Base-by-base conservation (phyloP, 1,284 basidiomycete species). In the Rhodotorula sp. region DNA sequence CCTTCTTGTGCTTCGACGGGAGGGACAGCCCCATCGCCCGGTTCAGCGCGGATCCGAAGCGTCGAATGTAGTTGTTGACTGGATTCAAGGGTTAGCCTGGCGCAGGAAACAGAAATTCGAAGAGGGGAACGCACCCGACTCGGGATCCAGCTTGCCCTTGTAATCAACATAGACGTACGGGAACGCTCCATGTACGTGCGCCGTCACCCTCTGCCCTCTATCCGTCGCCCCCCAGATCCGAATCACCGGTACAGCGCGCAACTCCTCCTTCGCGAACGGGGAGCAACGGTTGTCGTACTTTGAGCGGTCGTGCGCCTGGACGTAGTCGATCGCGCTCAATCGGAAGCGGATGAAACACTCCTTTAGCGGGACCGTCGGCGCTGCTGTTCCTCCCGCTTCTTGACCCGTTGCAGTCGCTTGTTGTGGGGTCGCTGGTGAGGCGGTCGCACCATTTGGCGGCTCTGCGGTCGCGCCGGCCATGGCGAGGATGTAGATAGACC, bases 181-280 rank as follows among this genome's bases (percentile, higher is more conserved):
- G 68, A 83, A 84, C 47, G 81, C 82, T 30, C 90, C 85, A 81
- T 98, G 95, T 32, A 98, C 83, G 82, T 97, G 90, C 17, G 93
- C 84, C 78, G 93, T 95, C 48, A 91, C 86, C 77, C 89, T 90
- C 78, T 87, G 84, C 5, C 92, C 90, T 1, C 82, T 79, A 0
- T 91, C 90, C 1, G 92, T 91, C 24, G 88, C 84, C 24, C 95
- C 95, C 80, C 89, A 98, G 65, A 97, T 88, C 62, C 93, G 85
- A 62, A 98, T 84, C 6, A 94, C 85, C 20, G 94, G 94, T 24
- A 90, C 87, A 19, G 44, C 34, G 22, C 54, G 19, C n/a, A 70
- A 24, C 2, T 44, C 34, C 7, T 65, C 60, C 8, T 44, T 53
- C n/a, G 22, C 30, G 48, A 65, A 71, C 17, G 70, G 66, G 32